Base-by-base conservation (phyloP, 345 rosid species). In the Salix koriyanagi region DNA sequence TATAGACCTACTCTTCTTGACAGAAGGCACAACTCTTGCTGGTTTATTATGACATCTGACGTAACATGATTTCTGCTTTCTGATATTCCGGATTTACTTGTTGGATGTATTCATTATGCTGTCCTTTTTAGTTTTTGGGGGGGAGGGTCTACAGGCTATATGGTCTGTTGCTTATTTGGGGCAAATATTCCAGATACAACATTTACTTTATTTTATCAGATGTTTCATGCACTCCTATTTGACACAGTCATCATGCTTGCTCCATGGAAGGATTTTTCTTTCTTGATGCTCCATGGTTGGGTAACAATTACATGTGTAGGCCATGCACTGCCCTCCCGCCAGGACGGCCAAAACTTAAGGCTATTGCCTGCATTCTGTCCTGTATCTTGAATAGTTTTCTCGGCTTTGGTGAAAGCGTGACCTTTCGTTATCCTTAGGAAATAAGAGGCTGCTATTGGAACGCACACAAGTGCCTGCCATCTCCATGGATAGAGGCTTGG, bases 31-130 rank as follows among this genome's bases (percentile, higher is more conserved):
- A 32, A 13, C 26, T 11, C 64, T 28, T 34, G 44, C 30, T 23
- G 32, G 42, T 60, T 70, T 28, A 23, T 19, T 30, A 12, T 50
- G 62, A 48, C 41, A 70, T 19, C 62, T 26, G 39, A 37, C 66
- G 15, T 50, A 72, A 72, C 46, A 72, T 36, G 75, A 56, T 60
- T 72, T 72, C 44, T 72, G 52, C n/a, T 41, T 10, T 50, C 56
- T 50, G 56, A 50, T 18, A 50, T 50, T 50, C 18, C 18, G 56
- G 56, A 50, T 50, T 16, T 21, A 50, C 56, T 50, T 50, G 56
- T 16, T 50, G 19, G 56, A 50, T 50, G 18, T 50, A 1, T 50
- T 16, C 21, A 50, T 16, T 50, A 50, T 5, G 7, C 19, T 50
- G 5, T 1, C 19, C 0, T 1, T 15, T 4, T 50, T 50, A 4